Percentiles rank a stretch among this genome's conserved stretches.
Conservation (phyloP, 1,284 basidiomycete genomes). For the Neonothopanus nambi region DNA sequence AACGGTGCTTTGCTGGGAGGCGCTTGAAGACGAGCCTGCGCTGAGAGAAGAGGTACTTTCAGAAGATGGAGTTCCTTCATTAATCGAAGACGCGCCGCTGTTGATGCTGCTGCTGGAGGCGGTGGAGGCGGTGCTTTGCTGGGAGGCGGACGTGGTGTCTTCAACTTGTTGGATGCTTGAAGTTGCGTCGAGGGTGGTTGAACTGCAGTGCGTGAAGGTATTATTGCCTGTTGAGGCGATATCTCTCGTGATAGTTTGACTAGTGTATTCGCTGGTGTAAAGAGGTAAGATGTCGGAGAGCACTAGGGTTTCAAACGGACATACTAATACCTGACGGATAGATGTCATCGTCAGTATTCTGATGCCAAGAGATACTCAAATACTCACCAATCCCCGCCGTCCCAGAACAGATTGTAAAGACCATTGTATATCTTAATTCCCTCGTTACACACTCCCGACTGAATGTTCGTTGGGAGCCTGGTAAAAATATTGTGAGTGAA, state of each 20-base stretch:
- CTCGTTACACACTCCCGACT: conserved; percentile 23
- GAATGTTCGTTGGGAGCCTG: conserved; percentile 20
- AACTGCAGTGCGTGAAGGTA: conserved; percentile 27
- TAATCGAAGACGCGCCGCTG: too few species aligned
- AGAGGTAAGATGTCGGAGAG: background rate
- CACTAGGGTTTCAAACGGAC: background rate
- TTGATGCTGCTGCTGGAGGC: too few species aligned
- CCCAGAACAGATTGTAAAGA: conserved; percentile 25
- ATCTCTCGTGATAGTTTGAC: conserved; percentile 21
- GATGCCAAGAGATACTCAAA: too few species aligned
- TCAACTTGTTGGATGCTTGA: conserved; percentile 7
- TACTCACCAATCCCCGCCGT: conserved; percentile 21
- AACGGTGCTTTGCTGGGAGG: too few species aligned
- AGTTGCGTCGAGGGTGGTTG: conserved; percentile 18
- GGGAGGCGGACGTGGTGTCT: conserved; percentile 3
- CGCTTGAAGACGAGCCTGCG: too few species aligned
- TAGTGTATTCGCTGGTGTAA: conserved; percentile 22
- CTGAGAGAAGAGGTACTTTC: too few species aligned
- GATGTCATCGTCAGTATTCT: background rate
- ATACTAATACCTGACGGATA: conserved; percentile 19
- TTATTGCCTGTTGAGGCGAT: conserved; percentile 25
- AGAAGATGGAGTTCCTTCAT: too few species aligned
- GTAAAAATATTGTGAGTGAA: background rate
- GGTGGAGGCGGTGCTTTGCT: too few species aligned
- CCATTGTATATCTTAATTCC: conserved; percentile 23